Base-by-base conservation (phyloP, 441 rosid genomes). In the Euphorbia celastroides region DNA sequence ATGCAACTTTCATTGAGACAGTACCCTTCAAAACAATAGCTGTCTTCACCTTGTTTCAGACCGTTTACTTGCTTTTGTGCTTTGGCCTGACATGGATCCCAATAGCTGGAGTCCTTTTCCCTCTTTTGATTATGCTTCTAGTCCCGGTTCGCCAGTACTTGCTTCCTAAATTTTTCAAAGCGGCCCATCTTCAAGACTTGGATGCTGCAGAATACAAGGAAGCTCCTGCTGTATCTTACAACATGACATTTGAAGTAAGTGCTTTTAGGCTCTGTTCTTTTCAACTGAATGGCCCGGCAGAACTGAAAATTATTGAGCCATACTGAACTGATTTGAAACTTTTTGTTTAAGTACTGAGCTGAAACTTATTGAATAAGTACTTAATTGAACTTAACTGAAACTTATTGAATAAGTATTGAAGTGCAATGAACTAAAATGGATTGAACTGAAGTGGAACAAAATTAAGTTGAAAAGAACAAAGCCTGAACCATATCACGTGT, bases 51-150 rank as follows among this genome's bases (percentile, higher is more conserved):
- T 28, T 86, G 30, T 93, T 93, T 75, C 96, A 88, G 70, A 82
- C 96, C 20, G 30, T 7, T 19, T 90, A 93, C 73, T 74, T 93
- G 77, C 84, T 90, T 0, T 72, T 77, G 61, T 93, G 97, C 68
- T 93, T 90, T 62, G 98, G 98, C 8, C 86, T 93, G 46, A 93
- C 97, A 13, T 93, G 97, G 98, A 55, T 93, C 48, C 97, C 98
- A 0, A 80, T 93, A 0, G 98, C 97, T 0, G 96, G 98, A 5
- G 84, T 90, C 13, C 86, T 93, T 97, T 88, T 93, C 67, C 97
- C 98, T 0, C 28, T 88, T 74, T 83, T 90, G 96, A 90, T 93
- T 85, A 88, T 90, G 96, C 91, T 90, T 64, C 77, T 90, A 57
- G 80, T 93, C 72, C 97, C 97, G 0, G 91, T 80, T 41, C 82